A percentile compares a stretch with the other conserved stretches of the same genome.
These are phyloP conservation scores for Phytophthora tentaculata DNA, from an alignment of 352 stramenopile genomes.

Conservation along the genomic window DNA sequence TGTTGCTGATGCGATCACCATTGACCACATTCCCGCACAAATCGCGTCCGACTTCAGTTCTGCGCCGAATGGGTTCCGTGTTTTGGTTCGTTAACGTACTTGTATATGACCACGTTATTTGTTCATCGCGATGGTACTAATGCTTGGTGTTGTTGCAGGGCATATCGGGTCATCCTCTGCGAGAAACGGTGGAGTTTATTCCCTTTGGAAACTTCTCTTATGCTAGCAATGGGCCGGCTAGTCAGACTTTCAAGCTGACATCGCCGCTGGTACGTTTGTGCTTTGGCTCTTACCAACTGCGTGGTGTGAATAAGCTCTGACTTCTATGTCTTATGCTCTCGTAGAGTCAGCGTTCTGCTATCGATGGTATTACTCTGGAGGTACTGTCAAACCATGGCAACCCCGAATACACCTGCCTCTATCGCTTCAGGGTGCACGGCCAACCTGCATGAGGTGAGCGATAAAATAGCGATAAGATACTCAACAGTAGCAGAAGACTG, in stretches of 20 bases:
- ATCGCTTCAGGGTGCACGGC: constrained; percentile 89
- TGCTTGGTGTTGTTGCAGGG: constrained; percentile 40
- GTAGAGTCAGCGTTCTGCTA: constrained; percentile 51
- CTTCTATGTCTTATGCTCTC: constrained; percentile 1
- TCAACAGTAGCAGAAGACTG: constrained; percentile 9
- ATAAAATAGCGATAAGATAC: constrained; percentile 9
- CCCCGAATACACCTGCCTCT: constrained; percentile 89
- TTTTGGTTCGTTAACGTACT: constrained; percentile 52
- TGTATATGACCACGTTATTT: neutral
- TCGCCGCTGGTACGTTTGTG: constrained; percentile 47
- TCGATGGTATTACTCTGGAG: constrained; percentile 80
- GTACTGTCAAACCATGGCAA: constrained; percentile 87
- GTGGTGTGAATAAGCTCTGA: constrained; percentile 9
- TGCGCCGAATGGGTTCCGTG: constrained; percentile 66
- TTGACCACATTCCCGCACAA: constrained; percentile 82
- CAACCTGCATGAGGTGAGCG: constrained; percentile 35
- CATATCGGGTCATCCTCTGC: constrained; percentile 45
- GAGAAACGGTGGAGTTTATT: constrained; percentile 55
- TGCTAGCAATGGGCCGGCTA: constrained; percentile 47
- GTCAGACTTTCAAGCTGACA: constrained; percentile 73
- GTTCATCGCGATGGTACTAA: neutral
- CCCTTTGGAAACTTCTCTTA: constrained; percentile 84
- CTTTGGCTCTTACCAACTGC: neutral
- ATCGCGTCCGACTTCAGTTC: constrained; percentile 77
- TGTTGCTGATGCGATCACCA: constrained; percentile 66